A percentile compares a stretch with the other conserved stretches of the same genome.
Evolutionary conservation across 768 basidiomycete genomes (phyloP).

Genomic region (Panaeolus cyanescens): DNA sequence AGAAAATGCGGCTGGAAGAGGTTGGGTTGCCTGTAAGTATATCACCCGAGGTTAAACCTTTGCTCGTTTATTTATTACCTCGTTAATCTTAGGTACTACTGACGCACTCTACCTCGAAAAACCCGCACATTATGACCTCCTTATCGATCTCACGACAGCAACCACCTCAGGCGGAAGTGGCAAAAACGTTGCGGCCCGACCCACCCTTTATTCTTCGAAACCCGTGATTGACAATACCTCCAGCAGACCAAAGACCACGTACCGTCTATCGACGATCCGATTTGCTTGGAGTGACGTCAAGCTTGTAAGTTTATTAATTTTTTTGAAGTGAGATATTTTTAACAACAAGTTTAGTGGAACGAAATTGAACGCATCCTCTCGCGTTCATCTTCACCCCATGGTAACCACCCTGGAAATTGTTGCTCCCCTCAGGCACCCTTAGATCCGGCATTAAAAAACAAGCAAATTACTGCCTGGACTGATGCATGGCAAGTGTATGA

Average conservation of each 20-base stretch:
- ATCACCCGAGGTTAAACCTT: not conserved
- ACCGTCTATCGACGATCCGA: conserved; percentile 62
- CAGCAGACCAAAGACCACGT: conserved; percentile 41
- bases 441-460: conserved; percentile 32
- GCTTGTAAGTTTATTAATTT: conserved; percentile 45
- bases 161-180: conserved; percentile 33
- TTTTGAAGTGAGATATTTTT: not conserved
- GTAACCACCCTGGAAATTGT: not conserved
- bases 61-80: not conserved
- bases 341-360: conserved; percentile 56
- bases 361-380: conserved; percentile 71
- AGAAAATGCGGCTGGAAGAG: conserved; percentile 60
- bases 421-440: not conserved
- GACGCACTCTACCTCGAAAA: conserved; percentile 86
- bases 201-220: conserved; percentile 66
- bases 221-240: conserved; percentile 30
- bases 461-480: conserved; percentile 55
- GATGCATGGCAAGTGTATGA: conserved; percentile 85
- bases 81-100: conserved; percentile 56
- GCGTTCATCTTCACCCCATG: conserved; percentile 18
- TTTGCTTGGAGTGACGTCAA: conserved; percentile 87
- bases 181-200: conserved; percentile 55
- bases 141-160: conserved; percentile 77
- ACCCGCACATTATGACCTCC: conserved; percentile 75
- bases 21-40: conserved; percentile 80